phyloP scores from a whole-genome alignment of 2,329 filamentous ascomycete genomes.

The Cladosporium austrohemisphaericum region DNA sequence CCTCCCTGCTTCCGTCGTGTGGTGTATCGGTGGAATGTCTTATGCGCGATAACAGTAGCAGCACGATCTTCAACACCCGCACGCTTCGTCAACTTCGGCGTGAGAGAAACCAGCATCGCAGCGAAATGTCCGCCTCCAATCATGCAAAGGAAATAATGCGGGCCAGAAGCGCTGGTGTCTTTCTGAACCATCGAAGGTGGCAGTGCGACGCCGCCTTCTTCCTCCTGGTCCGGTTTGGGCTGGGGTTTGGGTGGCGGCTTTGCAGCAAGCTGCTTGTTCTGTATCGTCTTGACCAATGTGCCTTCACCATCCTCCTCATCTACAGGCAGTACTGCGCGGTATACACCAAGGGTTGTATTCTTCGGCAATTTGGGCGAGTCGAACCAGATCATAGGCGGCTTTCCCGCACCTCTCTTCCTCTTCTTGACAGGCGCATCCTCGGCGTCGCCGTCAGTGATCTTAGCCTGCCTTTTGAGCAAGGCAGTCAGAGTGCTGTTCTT shows the following conservation, averaged over 20 bases:
- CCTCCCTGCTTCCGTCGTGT: conserved; percentile 95
- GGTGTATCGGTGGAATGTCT: conserved; percentile 97
- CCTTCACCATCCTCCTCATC: conserved; percentile 65
- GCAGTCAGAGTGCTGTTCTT: conserved; percentile 70
- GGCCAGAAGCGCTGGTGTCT: conserved; percentile 59
- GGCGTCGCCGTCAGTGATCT: conserved; percentile 56
- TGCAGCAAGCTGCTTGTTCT: conserved; percentile 71
- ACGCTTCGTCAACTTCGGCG: conserved; percentile 72
- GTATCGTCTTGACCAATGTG: conserved; percentile 63
- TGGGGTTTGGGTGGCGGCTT: conserved; percentile 47
- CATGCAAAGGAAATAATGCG: conserved; percentile 96
- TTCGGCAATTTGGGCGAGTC: conserved; percentile 68
- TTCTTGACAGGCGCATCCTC: conserved; percentile 49
- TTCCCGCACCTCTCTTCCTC: conserved; percentile 56
- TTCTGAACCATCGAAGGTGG: conserved; percentile 35
- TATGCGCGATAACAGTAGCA: conserved; percentile 85
- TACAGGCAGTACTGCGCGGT: conserved; percentile 72
- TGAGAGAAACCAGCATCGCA: conserved; percentile 87
- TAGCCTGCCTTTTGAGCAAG: conserved; percentile 78
- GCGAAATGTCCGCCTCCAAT: conserved; percentile 97
- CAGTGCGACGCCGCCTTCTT: conserved; percentile 56
- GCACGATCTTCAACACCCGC: conserved; percentile 74
- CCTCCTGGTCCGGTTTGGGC: conserved; percentile 42
- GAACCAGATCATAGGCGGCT: conserved; percentile 81
- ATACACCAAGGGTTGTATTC: conserved; percentile 80